These are phyloP conservation scores for Saccharata proteae DNA, from an alignment of 2,329 filamentous ascomycete genomes.

Conservation along the genomic window DNA sequence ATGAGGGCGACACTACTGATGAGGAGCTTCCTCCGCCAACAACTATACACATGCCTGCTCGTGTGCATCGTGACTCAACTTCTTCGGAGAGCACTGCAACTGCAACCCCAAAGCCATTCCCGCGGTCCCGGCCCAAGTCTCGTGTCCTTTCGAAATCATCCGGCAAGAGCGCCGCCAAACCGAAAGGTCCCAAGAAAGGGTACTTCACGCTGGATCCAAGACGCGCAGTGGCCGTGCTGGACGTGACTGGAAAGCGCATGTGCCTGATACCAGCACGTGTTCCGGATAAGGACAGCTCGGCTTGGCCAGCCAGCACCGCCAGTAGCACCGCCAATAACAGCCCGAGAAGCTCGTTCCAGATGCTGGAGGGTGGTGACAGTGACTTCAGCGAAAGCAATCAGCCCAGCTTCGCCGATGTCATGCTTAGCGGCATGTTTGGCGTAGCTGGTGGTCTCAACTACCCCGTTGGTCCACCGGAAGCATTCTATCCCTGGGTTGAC, in stretches of 20 bases:
- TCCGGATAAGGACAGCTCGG: constrained; percentile 1
- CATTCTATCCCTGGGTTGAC: constrained; percentile 57
- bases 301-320: constrained; percentile 22
- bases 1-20: constrained; percentile 49
- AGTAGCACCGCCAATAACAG: constrained; percentile 28
- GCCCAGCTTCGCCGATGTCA: constrained; percentile 46
- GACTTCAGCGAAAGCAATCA: constrained; percentile 24
- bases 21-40: constrained; percentile 40
- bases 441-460: constrained; percentile 39
- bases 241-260: constrained; percentile 19
- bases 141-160: too few relatives aligned
- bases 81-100: constrained; percentile 29
- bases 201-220: constrained; percentile 20
- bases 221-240: constrained; percentile 21
- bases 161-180: too few relatives aligned
- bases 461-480: constrained; percentile 59
- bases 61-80: constrained; percentile 38
- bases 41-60: constrained; percentile 26
- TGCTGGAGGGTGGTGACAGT: constrained; percentile 25
- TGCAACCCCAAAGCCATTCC: constrained; percentile 25
- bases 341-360: constrained; percentile 23
- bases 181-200: constrained; percentile 18
- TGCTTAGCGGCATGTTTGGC: constrained; percentile 61
- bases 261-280: constrained; percentile 8
- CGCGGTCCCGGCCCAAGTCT: constrained; percentile 12